Percentiles rank a stretch among this genome's conserved stretches.
Evolutionary conservation across 208 protist species (phyloP).

Genomic region (Tritrichomonas musculus): DNA sequence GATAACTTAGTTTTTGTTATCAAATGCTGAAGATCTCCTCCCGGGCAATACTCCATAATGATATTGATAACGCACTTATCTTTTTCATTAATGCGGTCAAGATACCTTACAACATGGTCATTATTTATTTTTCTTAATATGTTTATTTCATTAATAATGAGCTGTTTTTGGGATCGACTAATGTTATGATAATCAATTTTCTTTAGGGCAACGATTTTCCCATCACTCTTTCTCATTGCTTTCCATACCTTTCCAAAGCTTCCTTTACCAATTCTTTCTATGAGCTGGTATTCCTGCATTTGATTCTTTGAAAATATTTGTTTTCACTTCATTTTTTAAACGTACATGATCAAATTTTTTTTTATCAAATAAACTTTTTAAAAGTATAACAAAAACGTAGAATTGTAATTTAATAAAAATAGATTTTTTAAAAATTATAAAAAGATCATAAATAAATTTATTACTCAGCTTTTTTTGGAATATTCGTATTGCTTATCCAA

Average conservation of each 20-base stretch:
- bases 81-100: not conserved
- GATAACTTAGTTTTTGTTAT: not conserved
- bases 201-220: not conserved
- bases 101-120: not conserved
- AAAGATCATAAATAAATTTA: no score
- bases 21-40: not conserved
- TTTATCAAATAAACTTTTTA: not conserved
- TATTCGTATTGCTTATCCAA: no score
- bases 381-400: no score
- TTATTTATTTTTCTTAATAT: not conserved
- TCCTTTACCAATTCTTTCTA: not conserved
- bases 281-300: not conserved
- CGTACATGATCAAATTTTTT: not conserved
- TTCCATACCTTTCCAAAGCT: not conserved
- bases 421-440: no score
- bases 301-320: not conserved
- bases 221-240: not conserved
- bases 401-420: no score
- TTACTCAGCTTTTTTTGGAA: no score
- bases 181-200: not conserved
- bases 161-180: not conserved
- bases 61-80: not conserved
- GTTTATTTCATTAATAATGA: constrained; percentile 1
- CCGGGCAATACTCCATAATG: constrained; percentile 19
- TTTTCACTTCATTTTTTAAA: not conserved